Base-by-base conservation (phyloP, 2,329 filamentous ascomycete species). In the Penicillium sp. region DNA sequence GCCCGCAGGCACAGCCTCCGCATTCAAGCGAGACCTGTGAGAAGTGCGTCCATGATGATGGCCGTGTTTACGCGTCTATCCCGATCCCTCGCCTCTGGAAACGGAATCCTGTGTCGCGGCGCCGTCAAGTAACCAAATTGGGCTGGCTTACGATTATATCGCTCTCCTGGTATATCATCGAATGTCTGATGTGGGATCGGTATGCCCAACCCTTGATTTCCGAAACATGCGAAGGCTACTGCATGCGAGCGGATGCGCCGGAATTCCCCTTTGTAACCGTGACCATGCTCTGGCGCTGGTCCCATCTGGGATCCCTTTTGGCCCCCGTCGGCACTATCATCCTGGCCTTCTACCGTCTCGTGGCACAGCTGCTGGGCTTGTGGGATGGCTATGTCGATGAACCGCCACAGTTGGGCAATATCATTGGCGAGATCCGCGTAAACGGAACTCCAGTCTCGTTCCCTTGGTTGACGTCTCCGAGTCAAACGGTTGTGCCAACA, bases 201-300 rank as follows among this genome's bases (percentile, higher is more conserved):
- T 85, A 82, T 70, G 84, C 81, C 66, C 81, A 83, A 50, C 81
- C 80, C 3, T 61, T 73, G 7, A 80, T 82, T 59, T 80, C 82
- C 4, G 64, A 73, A 13, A 75, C 67, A 7, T 85, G 84, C 63
- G 71, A 77, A 37, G 81, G 80, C 22, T 83, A 80, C 59, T 82
- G 81, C 54, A 73, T 84, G 36, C 74, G 79, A 44, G 78, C 78
- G 19, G 74, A 84, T 60, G 82, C 82, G 10, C 85, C 85, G 0
- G 67, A 74, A 22, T 83, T 80, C 52, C 85, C 85, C 0, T 84
- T 80, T 60, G 83, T 85, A 5, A 76, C 85, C 5, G 82, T 83
- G 3, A 86, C 83, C 3, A 77, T 87, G 67, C 58, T 85, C 3
- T 83, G 72, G 71, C 77, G 78, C 24, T 80, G 78, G 78, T 74